Evolutionary conservation across 208 protist species (phyloP), one percentile per base, ranked within the genome.

Genomic region (Trichomonas gallinae): DNA sequence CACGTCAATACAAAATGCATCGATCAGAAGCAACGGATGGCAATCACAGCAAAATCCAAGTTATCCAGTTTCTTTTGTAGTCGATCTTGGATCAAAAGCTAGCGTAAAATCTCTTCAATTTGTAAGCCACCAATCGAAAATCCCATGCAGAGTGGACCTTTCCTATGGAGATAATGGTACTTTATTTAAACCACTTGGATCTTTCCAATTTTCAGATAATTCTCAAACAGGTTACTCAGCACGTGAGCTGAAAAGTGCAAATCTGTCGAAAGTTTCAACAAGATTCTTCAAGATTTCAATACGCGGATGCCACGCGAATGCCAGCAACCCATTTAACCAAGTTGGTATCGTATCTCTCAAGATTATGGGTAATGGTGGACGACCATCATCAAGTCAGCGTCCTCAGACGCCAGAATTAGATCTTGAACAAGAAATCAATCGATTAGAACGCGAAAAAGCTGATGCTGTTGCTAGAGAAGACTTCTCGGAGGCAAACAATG

Each of bases 121-220:
- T 36, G 40, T 93, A 2, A 51, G 44, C 26, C 87, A 93, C 26
- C 87, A 93, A 38, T 93, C 40, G 17, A 93, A 93, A 51, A 93
- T 93, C 26, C 87, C 87, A 51, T 8, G 40, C 17, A 48, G 36
- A 48, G 44, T 93, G 42, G 87, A 93, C 44, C 44, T 93, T 38
- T 93, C 42, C 31, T 48, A 48, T 51, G 87, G 44, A 34, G 40
- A 48, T 93, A 23, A 48, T 1, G n/a, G 13, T 38, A 34, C 40
- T 21, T 34, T 42, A 17, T 93, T 93, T 38, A 23, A 51, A 51
- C 26, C 21, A 26, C 87, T 93, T 51, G 87, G 87, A 8, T 93
- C 87, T 34, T 93, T 93, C 31, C 87, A 48, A 38, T 93, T 93
- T 93, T 93, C 87, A 48, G 87, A 93, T 51, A 93, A 93, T 51